Evolutionary conservation across 371 early-diverging fungal species (phyloP).

Genomic region (Catenaria anguillulae): DNA sequence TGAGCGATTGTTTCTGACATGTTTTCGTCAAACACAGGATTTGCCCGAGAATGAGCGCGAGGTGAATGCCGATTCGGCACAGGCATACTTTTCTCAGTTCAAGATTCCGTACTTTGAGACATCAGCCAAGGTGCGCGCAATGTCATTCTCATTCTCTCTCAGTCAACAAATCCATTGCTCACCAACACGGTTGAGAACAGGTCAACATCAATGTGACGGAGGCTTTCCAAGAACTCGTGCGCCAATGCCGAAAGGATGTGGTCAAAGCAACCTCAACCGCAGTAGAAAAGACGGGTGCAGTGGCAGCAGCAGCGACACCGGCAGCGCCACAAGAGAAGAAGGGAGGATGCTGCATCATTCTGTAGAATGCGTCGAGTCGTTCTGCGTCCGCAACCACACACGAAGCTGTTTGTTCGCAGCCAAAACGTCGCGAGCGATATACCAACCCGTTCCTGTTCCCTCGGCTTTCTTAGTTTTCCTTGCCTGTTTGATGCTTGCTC

Average conservation of each 20-base stretch:
- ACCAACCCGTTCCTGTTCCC: too few species aligned
- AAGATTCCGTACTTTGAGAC: constrained; percentile 33
- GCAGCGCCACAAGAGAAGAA: neutral
- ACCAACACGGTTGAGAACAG: constrained; percentile 6
- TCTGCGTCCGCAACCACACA: too few species aligned
- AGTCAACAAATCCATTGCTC: neutral
- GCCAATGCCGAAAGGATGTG: constrained; percentile 23
- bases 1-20: neutral
- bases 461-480: too few species aligned
- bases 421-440: too few species aligned
- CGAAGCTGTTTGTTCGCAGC: too few species aligned
- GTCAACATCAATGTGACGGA: constrained; percentile 33
- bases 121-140: constrained; percentile 39
- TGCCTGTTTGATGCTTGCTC: too few species aligned
- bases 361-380: too few species aligned
- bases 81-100: constrained; percentile 15
- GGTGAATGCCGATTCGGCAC: constrained; percentile 10
- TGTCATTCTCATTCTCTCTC: neutral
- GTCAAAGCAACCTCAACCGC: neutral
- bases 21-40: constrained; percentile 16
- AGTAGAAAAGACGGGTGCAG: neutral
- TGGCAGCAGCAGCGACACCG: neutral
- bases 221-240: constrained; percentile 31
- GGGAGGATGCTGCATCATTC: too few species aligned
- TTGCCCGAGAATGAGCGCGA: constrained; percentile 16